These are phyloP conservation scores for Boletus reticulatus DNA, from an alignment of 768 basidiomycete genomes.

Conservation along the genomic window DNA sequence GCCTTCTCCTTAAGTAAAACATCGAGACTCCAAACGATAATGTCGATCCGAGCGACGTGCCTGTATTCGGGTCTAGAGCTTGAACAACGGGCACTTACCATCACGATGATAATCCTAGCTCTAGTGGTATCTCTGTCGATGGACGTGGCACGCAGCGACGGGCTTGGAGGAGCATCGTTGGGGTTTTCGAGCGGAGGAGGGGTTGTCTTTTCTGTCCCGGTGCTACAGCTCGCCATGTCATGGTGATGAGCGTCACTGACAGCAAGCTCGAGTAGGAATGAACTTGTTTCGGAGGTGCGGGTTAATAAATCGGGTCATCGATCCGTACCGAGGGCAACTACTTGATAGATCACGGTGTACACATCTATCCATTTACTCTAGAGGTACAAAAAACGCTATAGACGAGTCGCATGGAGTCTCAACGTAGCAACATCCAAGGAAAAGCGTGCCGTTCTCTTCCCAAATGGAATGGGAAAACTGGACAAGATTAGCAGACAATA, in stretches of 20 bases:
- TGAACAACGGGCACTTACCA: conserved; percentile 36
- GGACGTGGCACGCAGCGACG: no score
- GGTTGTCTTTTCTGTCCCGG: no score
- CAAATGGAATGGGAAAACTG: background rate
- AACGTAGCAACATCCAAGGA: background rate
- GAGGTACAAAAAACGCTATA: conserved; percentile 4
- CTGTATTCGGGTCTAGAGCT: background rate
- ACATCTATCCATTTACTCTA: conserved; percentile 7
- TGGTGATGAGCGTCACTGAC: no score
- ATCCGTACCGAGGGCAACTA: no score
- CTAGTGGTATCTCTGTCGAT: background rate
- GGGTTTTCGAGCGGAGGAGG: no score
- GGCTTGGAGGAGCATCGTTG: no score
- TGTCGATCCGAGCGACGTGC: no score
- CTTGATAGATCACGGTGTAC: no score
- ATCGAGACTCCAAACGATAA: no score
- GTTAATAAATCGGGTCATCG: background rate
- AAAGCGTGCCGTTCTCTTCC: background rate
- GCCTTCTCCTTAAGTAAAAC: background rate
- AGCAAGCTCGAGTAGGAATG: no score
- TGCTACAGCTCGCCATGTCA: no score
- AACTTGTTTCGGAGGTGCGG: no score
- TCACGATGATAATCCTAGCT: conserved; percentile 44
- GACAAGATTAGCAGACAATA: conserved; percentile 1
- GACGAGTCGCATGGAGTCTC: background rate